These are phyloP conservation scores for Sporisorium sorghi DNA, from an alignment of 1,284 basidiomycete species.

Conservation along the genomic window DNA sequence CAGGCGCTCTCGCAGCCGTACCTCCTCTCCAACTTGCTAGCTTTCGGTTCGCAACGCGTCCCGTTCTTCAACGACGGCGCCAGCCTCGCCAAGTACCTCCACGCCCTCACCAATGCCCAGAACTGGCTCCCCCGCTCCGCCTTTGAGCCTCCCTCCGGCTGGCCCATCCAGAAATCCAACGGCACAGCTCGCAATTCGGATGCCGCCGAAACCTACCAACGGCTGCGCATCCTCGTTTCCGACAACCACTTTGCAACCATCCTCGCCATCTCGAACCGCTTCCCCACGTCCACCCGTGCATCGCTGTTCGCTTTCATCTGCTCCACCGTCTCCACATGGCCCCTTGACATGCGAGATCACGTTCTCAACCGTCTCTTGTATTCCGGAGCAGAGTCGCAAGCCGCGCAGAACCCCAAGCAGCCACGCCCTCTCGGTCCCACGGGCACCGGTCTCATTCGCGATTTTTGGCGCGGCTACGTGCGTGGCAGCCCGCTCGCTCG, in stretches of 20 bases:
- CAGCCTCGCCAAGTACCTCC: conserved; percentile 49
- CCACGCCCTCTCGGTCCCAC: conserved; percentile 21
- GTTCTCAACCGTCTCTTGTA: conserved; percentile 52
- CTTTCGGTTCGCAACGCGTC: conserved; percentile 53
- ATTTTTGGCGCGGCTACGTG: conserved; percentile 66
- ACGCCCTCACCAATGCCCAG: conserved; percentile 56
- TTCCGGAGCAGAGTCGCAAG: conserved; percentile 20
- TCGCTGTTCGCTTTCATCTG: conserved; percentile 61
- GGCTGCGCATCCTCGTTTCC: conserved; percentile 52
- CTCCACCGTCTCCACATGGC: conserved; percentile 60
- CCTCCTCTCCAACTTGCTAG: conserved; percentile 57
- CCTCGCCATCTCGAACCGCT: conserved; percentile 55
- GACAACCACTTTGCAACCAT: conserved; percentile 54
- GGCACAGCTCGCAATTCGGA: not conserved
- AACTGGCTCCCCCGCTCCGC: conserved; percentile 41
- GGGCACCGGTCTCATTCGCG: conserved; percentile 57
- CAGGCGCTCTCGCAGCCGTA: conserved; percentile 37
- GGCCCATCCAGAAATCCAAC: not conserved
- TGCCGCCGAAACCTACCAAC: conserved; percentile 45
- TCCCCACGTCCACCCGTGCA: conserved; percentile 52
- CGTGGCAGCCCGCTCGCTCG: conserved; percentile 53
- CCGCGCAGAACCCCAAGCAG: conserved; percentile 3
- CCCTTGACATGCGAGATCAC: conserved; percentile 35
- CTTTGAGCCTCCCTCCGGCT: conserved; percentile 16
- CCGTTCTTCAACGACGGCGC: conserved; percentile 48